phyloP scores from a whole-genome alignment of 768 basidiomycete species.

The Pulveroboletus sp. region DNA sequence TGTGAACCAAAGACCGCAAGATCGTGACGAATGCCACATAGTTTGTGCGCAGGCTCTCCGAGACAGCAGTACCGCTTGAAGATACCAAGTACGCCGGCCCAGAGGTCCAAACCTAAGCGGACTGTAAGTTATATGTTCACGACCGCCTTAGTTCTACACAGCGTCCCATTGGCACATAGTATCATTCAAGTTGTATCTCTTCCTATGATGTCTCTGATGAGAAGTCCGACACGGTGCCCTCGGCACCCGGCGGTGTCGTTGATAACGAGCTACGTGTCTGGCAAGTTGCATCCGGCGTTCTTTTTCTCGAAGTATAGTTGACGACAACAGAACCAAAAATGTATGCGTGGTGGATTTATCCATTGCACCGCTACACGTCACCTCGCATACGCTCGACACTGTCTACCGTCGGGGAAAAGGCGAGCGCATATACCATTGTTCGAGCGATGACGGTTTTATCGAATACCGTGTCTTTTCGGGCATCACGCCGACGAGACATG shows the following conservation, averaged over 20 bases:
- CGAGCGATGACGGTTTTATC: neutral
- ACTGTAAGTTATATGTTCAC: conserved; percentile 13
- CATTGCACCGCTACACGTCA: conserved; percentile 10
- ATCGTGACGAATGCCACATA: conserved; percentile 12
- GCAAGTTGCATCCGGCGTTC: neutral
- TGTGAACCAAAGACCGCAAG: conserved; percentile 7
- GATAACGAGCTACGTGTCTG: conserved; percentile 15
- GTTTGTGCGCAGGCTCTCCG: conserved; percentile 12
- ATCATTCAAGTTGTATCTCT: neutral
- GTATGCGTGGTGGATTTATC: conserved; percentile 17
- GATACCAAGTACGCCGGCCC: conserved; percentile 18
- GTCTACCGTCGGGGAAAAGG: conserved; percentile 19
- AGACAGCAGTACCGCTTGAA: conserved; percentile 15
- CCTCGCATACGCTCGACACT: conserved; percentile 13
- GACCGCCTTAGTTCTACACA: neutral
- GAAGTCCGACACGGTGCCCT: conserved; percentile 13
- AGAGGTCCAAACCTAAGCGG: conserved; percentile 14
- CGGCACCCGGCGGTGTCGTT: conserved; percentile 20
- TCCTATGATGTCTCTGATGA: neutral
- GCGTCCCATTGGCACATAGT: conserved; percentile 13
- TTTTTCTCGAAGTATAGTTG: neutral
- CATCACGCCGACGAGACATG: neutral
- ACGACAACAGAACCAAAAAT: conserved; percentile 9
- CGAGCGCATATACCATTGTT: neutral
- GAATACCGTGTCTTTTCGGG: conserved; percentile 6